Conservation (phyloP, 805 yeast species). For the Candida khao-thaluensis region DNA sequence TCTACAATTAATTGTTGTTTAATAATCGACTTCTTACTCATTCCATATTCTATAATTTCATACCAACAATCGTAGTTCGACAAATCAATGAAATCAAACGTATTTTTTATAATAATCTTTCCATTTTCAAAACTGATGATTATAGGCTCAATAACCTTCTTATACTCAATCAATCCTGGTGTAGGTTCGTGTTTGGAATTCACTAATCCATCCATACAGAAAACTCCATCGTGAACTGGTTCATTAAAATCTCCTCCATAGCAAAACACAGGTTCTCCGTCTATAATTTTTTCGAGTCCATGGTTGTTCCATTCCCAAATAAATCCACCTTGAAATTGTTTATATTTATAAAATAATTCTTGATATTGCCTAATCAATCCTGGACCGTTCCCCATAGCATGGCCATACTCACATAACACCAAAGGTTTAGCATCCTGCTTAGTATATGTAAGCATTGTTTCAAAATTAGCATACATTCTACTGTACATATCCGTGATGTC, state of each 20-base stretch:
- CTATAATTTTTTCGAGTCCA: constrained; percentile 21
- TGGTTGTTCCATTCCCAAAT: constrained; percentile 43
- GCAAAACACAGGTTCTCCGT: constrained; percentile 17
- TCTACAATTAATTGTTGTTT: constrained; percentile 1
- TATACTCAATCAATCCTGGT: constrained; percentile 32
- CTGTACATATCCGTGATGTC: constrained; percentile 28
- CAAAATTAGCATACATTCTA: constrained; percentile 29
- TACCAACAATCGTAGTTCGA: constrained; percentile 12
- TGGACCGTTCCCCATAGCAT: constrained; percentile 42
- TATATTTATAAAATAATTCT: constrained; percentile 28
- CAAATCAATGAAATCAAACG: constrained; percentile 19
- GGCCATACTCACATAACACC: constrained; percentile 37
- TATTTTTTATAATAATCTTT: constrained; percentile 16
- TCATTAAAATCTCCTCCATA: constrained; percentile 41
- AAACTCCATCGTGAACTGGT: constrained; percentile 33
- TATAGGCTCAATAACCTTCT: constrained; percentile 34
- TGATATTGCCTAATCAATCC: constrained; percentile 32
- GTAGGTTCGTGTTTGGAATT: constrained; percentile 31
- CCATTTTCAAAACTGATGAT: constrained; percentile 9
- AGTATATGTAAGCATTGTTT: constrained; percentile 18
- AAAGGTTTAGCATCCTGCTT: constrained; percentile 24
- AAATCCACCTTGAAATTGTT: constrained; percentile 34
- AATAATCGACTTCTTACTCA: constrained; percentile 8
- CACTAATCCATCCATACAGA: constrained; percentile 36
- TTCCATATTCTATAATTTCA: constrained; percentile 10